Evolutionary conservation across 768 basidiomycete species (phyloP), one percentile per base, ranked within the genome.

Genomic region (Chalciporus sphaerocephalus): DNA sequence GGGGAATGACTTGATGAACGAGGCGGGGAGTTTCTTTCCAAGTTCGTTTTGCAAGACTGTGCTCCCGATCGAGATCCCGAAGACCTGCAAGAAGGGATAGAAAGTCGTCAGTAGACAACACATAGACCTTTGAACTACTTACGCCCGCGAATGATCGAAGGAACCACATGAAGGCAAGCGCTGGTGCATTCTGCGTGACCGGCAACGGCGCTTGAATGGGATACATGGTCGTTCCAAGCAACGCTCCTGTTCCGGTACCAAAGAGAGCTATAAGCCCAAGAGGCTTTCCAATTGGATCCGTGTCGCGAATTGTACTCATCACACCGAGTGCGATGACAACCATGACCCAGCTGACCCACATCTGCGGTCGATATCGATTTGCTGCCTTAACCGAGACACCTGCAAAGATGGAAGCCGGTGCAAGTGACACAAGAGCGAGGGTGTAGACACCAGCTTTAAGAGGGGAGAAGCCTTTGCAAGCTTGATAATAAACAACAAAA

Each of bases 21-120:
- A 62, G 4, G 47, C 30, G 0, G 80, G 76, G 0, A 83, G 69
- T 0, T 51, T 56, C 27, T 55, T 62, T 8, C 56, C 54, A 12
- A 83, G 69, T 40, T 72, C 49, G 58, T 79, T n/a, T n/a, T n/a
- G n/a, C n/a, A n/a, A n/a, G n/a, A n/a, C n/a, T n/a, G n/a, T n/a
- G n/a, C n/a, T n/a, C 3, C 75, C 73, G 46, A 83, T 69, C 0
- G 73, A 67, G 50, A 80, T 61, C 0, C 80, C 81, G 72, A 76
- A 76, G 5, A 66, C 64, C 71, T 79, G 58, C 3, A 1, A 27
- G 9, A 6, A 9, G 21, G 2, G n/a, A 28, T 11, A 4, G 3
- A 2, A 4, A 5, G 15, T 18, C 15, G 38, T 11, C n/a, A 36
- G 23, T 17, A 15, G 21, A 32, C n/a, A 6, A n/a, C n/a, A 6